These are phyloP conservation scores for Candida tammaniensis DNA, from an alignment of 805 yeast species.

Conservation along the genomic window DNA sequence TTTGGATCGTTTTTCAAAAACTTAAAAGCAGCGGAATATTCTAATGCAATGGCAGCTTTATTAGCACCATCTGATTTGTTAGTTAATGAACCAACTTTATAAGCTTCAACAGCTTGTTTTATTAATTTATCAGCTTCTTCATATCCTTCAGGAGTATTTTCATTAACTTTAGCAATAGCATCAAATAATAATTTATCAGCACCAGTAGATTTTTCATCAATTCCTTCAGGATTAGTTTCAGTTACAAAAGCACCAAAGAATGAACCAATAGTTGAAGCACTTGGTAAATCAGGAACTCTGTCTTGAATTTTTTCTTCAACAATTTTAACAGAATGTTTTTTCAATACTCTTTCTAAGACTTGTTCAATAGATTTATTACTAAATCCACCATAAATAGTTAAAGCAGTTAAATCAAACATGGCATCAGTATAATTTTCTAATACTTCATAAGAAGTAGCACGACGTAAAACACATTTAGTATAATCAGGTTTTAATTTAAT, in stretches of 20 bases:
- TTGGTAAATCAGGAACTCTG: constrained; percentile 61
- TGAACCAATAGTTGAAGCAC: constrained; percentile 78
- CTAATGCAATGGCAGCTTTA: constrained; percentile 67
- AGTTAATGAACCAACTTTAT: constrained; percentile 30
- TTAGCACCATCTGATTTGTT: constrained; percentile 37
- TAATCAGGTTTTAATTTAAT: constrained; percentile 84
- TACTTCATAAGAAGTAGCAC: constrained; percentile 89
- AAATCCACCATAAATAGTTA: constrained; percentile 82
- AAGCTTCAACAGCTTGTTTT: constrained; percentile 56
- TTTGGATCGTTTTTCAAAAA: constrained; percentile 76
- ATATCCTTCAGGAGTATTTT: constrained; percentile 56
- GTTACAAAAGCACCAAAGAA: constrained; percentile 83
- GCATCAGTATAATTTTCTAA: constrained; percentile 79
- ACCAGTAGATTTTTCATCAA: constrained; percentile 51
- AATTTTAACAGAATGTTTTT: constrained; percentile 70
- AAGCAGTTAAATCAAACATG: constrained; percentile 85
- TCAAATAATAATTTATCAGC: constrained; percentile 64
- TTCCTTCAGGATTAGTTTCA: constrained; percentile 48
- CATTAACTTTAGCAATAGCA: constrained; percentile 56
- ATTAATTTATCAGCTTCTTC: constrained; percentile 58
- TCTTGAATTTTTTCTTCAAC: constrained; percentile 58
- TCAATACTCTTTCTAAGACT: constrained; percentile 82
- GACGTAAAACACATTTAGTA: constrained; percentile 85
- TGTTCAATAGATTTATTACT: constrained; percentile 74
- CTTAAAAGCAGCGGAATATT: constrained; percentile 77